These are phyloP conservation scores for Suillus lakei DNA, from an alignment of 768 basidiomycete species.

Conservation along the genomic window DNA sequence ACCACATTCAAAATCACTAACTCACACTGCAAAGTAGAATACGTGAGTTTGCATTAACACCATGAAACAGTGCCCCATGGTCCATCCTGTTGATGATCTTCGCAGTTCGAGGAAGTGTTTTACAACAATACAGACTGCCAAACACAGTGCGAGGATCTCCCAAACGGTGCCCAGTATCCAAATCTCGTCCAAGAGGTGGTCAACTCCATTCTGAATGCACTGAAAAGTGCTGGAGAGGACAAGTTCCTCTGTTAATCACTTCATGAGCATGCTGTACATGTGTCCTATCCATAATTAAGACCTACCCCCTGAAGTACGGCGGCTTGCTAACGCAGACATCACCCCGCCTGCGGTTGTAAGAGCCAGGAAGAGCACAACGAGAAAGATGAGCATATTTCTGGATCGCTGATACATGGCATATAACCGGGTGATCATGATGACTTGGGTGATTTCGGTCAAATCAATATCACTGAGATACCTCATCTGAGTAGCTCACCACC, in stretches of 20 bases:
- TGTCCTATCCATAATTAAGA: neutral
- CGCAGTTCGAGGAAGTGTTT: neutral
- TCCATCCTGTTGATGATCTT: neutral
- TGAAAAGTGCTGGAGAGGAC: neutral
- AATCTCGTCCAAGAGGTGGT: neutral
- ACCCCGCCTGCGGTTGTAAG: neutral
- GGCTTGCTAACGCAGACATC: neutral
- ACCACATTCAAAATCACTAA: neutral
- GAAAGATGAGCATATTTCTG: neutral
- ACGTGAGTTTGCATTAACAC: neutral
- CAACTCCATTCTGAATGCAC: neutral
- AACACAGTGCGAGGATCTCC: neutral
- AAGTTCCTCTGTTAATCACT: neutral
- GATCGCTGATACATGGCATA: slow-evolving; percentile 1
- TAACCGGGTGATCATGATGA: neutral
- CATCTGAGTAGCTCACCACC: neutral
- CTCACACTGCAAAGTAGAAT: neutral
- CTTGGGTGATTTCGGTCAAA: neutral
- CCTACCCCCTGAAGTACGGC: neutral
- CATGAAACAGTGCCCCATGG: neutral
- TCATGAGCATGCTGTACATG: neutral
- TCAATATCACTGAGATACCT: neutral
- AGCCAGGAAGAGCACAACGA: neutral
- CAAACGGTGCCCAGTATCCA: neutral
- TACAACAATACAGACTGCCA: neutral